phyloP scores from a whole-genome alignment of 495 filamentous ascomycete species.

The Tetracladium setigerum region DNA sequence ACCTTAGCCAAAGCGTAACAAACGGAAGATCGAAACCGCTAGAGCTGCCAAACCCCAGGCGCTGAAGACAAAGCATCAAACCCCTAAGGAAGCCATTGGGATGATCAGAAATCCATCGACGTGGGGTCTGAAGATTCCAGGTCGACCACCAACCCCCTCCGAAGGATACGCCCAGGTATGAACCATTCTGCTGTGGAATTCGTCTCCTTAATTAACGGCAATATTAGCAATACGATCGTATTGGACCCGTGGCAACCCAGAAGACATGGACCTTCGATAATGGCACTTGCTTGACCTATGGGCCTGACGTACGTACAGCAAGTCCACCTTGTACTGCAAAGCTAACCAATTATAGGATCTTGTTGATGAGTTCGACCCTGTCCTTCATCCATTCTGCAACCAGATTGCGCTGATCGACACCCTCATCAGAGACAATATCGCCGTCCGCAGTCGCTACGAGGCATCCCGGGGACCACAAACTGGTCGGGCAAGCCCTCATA shows the following conservation, averaged over 20 bases:
- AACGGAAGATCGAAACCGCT: no score
- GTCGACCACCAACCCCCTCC: constrained; percentile 14
- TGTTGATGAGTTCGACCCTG: constrained; percentile 9
- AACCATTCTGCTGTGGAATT: no score
- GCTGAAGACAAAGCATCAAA: no score
- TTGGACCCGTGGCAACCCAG: constrained; percentile 6
- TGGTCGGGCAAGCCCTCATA: background rate
- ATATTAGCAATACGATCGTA: constrained; percentile 7
- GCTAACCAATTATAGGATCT: constrained; percentile 15
- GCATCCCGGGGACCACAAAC: background rate
- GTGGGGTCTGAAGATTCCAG: constrained; percentile 17
- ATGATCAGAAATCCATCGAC: background rate
- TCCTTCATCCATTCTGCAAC: constrained; percentile 9
- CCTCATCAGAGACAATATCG: constrained; percentile 10
- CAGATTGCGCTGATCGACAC: constrained; percentile 13
- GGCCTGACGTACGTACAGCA: constrained; percentile 11
- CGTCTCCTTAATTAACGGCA: background rate
- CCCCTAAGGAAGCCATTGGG: no score
- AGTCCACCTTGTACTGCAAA: background rate
- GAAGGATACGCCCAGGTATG: constrained; percentile 17
- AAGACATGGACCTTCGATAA: constrained; percentile 7
- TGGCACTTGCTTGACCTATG: constrained; percentile 16
- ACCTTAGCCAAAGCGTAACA: no score
- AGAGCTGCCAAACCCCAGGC: no score
- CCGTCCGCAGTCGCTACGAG: constrained; percentile 2